A percentile compares a stretch with the other conserved stretches of the same genome.
These are phyloP conservation scores for Daldinia loculata DNA, from an alignment of 495 filamentous ascomycete genomes.

Conservation along the genomic window DNA sequence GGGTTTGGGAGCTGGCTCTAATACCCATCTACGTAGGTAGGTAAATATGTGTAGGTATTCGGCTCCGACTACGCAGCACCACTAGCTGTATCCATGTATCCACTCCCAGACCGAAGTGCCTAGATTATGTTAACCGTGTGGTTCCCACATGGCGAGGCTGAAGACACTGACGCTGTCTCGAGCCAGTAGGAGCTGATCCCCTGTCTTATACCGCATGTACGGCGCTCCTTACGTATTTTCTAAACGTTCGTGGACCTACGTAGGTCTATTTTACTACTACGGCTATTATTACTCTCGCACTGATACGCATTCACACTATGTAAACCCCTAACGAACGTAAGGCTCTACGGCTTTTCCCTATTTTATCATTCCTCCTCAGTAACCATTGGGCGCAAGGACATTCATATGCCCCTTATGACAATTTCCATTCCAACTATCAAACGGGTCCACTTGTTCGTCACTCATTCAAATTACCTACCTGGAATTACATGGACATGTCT, in stretches of 20 bases:
- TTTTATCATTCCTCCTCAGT: not conserved
- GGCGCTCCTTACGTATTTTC: not conserved
- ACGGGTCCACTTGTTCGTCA: slow-evolving; percentile 8
- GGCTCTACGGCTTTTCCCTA: not conserved
- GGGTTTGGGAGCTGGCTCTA: not conserved
- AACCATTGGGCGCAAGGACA: not conserved
- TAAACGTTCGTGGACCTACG: not conserved
- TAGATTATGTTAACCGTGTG: slow-evolving; percentile 7
- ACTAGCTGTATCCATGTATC: slow-evolving; percentile 4
- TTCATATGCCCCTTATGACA: not conserved
- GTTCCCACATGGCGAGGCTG: slow-evolving; percentile 47
- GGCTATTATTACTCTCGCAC: not conserved
- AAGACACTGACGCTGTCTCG: slow-evolving; percentile 29
- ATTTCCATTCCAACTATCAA: slow-evolving; percentile 9
- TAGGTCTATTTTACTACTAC: slow-evolving; percentile 13
- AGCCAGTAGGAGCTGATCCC: slow-evolving; percentile 13
- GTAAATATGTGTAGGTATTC: slow-evolving; percentile 9
- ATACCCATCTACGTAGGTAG: not conserved
- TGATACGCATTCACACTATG: not conserved
- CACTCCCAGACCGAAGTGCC: slow-evolving; percentile 3
- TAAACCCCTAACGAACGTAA: not conserved
- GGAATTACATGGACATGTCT: slow-evolving; percentile 21
- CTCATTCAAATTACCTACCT: not conserved
- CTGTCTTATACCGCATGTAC: slow-evolving; percentile 2
- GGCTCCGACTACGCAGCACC: slow-evolving; percentile 18